phyloP scores from a whole-genome alignment of 176 grass and related monocot genomes.

The Aegilops umbellulata region DNA sequence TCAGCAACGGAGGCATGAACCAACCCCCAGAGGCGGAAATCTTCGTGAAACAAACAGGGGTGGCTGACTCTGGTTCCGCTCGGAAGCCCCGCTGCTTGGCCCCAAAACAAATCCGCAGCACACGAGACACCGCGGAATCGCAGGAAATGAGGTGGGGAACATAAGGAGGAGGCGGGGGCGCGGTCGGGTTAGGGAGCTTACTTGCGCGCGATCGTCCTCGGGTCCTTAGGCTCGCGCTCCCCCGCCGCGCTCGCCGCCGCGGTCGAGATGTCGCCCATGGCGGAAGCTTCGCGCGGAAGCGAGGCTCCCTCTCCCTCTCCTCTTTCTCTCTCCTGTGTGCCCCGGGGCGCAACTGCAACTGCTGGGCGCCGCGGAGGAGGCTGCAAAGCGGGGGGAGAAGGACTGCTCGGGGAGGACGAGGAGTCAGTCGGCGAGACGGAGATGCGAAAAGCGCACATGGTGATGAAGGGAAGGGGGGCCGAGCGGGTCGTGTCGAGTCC shows the following conservation, averaged over 20 bases:
- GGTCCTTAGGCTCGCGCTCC: conserved; percentile 42
- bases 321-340: not conserved
- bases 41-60: not conserved
- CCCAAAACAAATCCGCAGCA: not conserved
- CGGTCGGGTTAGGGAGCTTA: conserved; percentile 10
- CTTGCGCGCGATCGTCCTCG: conserved; percentile 71
- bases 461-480: not conserved
- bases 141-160: not conserved
- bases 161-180: not conserved
- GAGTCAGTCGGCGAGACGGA: not conserved
- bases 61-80: not conserved
- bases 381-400: not conserved
- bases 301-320: not conserved
- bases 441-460: not conserved
- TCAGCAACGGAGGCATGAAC: not conserved
- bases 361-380: not conserved
- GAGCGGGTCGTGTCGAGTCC: not conserved
- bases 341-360: not conserved
- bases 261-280: conserved; percentile 46
- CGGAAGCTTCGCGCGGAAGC: conserved; percentile 24
- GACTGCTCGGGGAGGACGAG: not conserved
- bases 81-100: not conserved
- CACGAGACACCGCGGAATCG: not conserved
- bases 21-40: not conserved
- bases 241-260: conserved; percentile 6